phyloP scores from a whole-genome alignment of 2,329 filamentous ascomycete genomes.

The Colletotrichum destructivum region DNA sequence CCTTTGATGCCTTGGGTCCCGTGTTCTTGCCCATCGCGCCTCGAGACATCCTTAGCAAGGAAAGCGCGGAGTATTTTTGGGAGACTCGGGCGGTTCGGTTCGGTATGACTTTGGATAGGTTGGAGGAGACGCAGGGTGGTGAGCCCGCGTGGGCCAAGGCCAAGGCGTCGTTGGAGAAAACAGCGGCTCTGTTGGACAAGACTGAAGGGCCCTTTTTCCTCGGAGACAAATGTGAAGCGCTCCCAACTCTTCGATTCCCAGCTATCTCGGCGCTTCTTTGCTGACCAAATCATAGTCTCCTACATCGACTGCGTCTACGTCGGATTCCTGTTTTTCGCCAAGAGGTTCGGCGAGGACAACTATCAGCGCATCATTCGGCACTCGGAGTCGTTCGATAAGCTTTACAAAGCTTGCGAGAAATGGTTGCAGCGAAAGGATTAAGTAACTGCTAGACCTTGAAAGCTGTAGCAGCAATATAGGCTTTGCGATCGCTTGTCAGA shows the following conservation, averaged over 20 bases:
- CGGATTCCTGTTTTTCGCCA: constrained; percentile 61
- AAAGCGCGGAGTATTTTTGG: constrained; percentile 69
- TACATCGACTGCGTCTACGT: constrained; percentile 74
- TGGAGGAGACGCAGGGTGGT: constrained; percentile 62
- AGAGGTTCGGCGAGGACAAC: constrained; percentile 53
- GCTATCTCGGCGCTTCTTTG: background rate
- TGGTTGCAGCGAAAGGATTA: constrained; percentile 29
- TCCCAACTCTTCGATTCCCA: too few species aligned
- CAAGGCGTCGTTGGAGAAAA: constrained; percentile 51
- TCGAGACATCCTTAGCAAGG: constrained; percentile 64
- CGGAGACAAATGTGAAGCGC: constrained; percentile 64
- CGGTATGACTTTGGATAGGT: constrained; percentile 68
- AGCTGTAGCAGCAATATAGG: too few species aligned
- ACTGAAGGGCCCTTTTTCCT: constrained; percentile 74
- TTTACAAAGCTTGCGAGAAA: constrained; percentile 30
- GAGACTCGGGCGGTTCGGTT: constrained; percentile 63
- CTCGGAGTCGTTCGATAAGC: constrained; percentile 10
- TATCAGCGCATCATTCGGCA: constrained; percentile 55
- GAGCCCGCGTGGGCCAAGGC: constrained; percentile 65
- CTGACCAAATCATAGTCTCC: constrained; percentile 8
- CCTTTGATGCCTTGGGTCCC: constrained; percentile 53
- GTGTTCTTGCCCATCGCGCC: constrained; percentile 66
- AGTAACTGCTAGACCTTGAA: background rate
- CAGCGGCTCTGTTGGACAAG: constrained; percentile 66
- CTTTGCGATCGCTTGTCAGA: background rate